These are phyloP conservation scores for Pyrenochaeta sp. DNA, from an alignment of 2,329 filamentous ascomycete species.

Conservation along the genomic window DNA sequence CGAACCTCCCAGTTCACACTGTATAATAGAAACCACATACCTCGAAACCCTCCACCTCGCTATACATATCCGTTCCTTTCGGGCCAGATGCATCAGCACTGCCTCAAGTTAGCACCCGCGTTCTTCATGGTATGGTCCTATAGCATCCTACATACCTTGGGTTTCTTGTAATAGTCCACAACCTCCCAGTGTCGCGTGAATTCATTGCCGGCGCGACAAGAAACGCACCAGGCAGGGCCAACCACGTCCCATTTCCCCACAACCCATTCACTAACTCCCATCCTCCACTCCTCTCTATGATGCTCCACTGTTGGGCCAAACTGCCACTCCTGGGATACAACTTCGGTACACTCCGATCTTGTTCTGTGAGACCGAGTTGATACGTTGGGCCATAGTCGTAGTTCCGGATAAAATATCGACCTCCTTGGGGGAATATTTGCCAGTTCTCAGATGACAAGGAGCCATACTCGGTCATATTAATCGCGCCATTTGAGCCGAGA, in stretches of 20 bases:
- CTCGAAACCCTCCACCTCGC: not conserved
- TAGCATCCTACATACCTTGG: not conserved
- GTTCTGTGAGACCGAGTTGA: constrained; percentile 19
- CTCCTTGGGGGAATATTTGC: constrained; percentile 28
- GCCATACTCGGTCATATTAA: constrained; percentile 16
- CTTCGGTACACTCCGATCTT: constrained; percentile 3
- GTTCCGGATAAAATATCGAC: constrained; percentile 32
- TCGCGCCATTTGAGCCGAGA: constrained; percentile 3
- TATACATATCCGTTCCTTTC: not conserved
- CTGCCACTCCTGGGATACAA: constrained; percentile 12
- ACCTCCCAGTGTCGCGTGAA: not conserved
- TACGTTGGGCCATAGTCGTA: constrained; percentile 20
- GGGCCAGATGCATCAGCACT: constrained; percentile 6
- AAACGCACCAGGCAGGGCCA: not conserved
- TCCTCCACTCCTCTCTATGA: constrained; percentile 7
- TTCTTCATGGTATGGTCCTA: not conserved
- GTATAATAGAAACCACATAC: not conserved
- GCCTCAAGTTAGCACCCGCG: not conserved
- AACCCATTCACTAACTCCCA: constrained; percentile 18
- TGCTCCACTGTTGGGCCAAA: constrained; percentile 22
- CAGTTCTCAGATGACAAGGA: constrained; percentile 27
- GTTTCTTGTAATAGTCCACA: constrained; percentile 22
- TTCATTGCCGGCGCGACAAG: too few relatives aligned
- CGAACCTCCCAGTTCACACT: not conserved
- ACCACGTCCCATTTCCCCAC: constrained; percentile 1